These are phyloP conservation scores for Fusarium buharicum DNA, from an alignment of 2,329 filamentous ascomycete species.

Conservation along the genomic window DNA sequence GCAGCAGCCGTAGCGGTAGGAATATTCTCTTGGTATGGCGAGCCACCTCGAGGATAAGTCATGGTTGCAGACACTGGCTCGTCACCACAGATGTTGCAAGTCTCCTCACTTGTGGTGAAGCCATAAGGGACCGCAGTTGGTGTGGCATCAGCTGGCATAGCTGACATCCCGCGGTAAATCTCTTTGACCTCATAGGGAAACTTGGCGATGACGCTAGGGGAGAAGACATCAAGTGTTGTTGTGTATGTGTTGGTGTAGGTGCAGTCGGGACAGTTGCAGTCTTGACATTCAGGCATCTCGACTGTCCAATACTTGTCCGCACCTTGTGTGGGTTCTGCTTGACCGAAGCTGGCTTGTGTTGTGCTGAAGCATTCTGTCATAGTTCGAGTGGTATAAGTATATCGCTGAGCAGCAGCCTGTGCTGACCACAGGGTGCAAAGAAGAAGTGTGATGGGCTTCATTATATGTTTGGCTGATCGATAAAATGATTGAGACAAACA, in stretches of 20 bases:
- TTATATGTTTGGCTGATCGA: conserved; percentile 12
- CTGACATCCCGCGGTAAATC: conserved; percentile 44
- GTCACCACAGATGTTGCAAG: conserved; percentile 38
- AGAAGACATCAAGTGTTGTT: conserved; percentile 41
- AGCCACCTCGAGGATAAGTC: conserved; percentile 43
- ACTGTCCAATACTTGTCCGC: conserved; percentile 38
- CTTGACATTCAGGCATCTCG: conserved; percentile 41
- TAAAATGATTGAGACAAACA: conserved; percentile 11
- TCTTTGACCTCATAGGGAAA: conserved; percentile 41
- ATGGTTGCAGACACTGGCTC: conserved; percentile 39
- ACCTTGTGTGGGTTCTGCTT: conserved; percentile 38
- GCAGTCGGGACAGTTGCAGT: conserved; percentile 38
- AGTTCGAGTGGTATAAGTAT: conserved; percentile 42
- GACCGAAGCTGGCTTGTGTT: conserved; percentile 40
- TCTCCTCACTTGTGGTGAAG: conserved; percentile 35
- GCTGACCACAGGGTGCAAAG: conserved; percentile 18
- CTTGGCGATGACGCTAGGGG: conserved; percentile 28
- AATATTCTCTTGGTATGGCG: conserved; percentile 31
- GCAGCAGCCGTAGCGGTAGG: conserved; percentile 17
- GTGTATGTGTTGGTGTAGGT: conserved; percentile 42
- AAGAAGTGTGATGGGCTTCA: conserved; percentile 32
- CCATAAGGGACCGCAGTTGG: conserved; percentile 39
- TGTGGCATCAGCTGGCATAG: conserved; percentile 30
- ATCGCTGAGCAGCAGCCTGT: conserved; percentile 35
- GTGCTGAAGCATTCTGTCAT: conserved; percentile 43